These are phyloP conservation scores for Boechera retrofracta DNA, from an alignment of 345 rosid genomes.

Conservation along the genomic window DNA sequence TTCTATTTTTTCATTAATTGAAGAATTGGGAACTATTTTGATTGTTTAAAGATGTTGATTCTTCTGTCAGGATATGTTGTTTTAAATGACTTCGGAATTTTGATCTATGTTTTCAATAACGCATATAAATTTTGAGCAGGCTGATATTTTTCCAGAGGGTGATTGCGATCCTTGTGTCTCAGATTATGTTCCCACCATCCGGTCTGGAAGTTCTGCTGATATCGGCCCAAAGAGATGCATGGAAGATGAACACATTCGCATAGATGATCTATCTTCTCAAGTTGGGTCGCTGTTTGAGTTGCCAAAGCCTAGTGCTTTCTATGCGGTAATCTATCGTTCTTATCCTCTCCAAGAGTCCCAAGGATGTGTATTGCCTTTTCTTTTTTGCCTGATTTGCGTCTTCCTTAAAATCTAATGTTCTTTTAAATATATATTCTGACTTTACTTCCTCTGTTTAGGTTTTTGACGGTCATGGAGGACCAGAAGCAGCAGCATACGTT, in stretches of 20 bases:
- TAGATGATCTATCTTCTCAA: conserved; percentile 76
- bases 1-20: background rate
- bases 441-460: conserved; percentile 39
- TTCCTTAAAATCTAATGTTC: background rate
- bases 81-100: background rate
- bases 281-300: conserved; percentile 61
- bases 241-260: conserved; percentile 89
- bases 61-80: background rate
- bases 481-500: conserved; percentile 81
- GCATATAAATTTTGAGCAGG: conserved; percentile 5
- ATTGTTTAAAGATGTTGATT: background rate
- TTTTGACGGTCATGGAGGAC: conserved; percentile 94
- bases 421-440: conserved; percentile 4
- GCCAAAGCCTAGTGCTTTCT: conserved; percentile 78
- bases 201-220: conserved; percentile 84
- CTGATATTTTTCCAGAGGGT: background rate
- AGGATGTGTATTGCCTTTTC: too few relatives aligned
- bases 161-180: conserved; percentile 27
- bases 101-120: conserved; percentile 17
- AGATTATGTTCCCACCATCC: conserved; percentile 59
- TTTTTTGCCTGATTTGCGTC: background rate
- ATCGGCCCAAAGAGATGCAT: conserved; percentile 67
- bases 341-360: too few relatives aligned
- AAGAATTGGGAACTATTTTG: background rate
- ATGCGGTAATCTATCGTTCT: conserved; percentile 53